Evolutionary conservation across 1,284 basidiomycete genomes (phyloP), one percentile per base, ranked within the genome.

Genomic region (Peniophora sp.): DNA sequence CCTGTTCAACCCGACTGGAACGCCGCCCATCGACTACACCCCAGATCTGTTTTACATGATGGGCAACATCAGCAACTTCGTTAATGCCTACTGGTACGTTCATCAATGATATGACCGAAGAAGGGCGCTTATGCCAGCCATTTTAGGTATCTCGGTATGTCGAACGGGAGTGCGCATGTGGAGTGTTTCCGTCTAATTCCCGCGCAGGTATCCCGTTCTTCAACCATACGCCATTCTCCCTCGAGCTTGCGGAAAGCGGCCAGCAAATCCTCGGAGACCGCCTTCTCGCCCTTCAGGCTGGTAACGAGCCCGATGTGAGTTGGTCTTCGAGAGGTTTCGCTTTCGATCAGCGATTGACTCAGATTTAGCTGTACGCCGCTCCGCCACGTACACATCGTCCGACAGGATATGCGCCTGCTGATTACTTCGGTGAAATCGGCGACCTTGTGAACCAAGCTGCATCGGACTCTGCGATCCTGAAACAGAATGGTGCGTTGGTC

Each of bases 281-380:
- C 50, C 61, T 79, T 5, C 56, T 73, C 35, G 79, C 76, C 2
- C 58, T 78, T 24, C 72, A 73, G 51, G 62, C 68, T 3, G 76
- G 75, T 0, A 83, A 82, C 60, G 81, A 82, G 58, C 81, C 79
- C 8, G 78, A 82, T 61, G 64, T 80, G 59, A 3, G n/a, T 11
- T 18, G 51, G n/a, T n/a, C n/a, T n/a, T n/a, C 53, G 18, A 14
- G 51, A 23, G 12, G 23, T 45, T 20, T 9, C 18, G 52, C 62
- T 68, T 35, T 63, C 64, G 18, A 6, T 41, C 57, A 24, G 24
- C 3, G 22, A 11, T 9, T 27, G 2, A 41, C 47, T 3, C 32
- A 12, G 24, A 3, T 11, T n/a, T 23, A 48, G 24, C 46, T 51
- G 0, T 47, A 10, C 49, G 64, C 64, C 5, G 64, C 66, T 53